Conservation (phyloP, 371 early-diverging fungal genomes). For the Coemansia sp. region DNA sequence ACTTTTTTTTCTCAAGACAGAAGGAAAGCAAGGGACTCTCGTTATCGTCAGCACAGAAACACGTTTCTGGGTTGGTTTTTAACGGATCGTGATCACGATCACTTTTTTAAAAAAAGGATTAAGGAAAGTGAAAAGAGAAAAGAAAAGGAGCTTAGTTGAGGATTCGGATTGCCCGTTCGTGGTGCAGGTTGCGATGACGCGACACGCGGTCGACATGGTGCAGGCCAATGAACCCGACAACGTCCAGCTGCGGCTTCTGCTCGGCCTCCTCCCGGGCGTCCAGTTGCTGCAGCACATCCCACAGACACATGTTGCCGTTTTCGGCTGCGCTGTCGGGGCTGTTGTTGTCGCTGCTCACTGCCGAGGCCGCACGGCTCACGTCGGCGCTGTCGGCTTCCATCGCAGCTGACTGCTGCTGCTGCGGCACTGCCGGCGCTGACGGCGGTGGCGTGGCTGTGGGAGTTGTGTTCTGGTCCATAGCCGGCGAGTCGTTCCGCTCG, state of each 20-base stretch:
- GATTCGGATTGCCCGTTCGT: conserved; percentile 36
- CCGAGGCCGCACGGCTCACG: not conserved
- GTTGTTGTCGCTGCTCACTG: conserved; percentile 1
- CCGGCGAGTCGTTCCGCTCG: conserved; percentile 4
- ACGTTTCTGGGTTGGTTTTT: no score
- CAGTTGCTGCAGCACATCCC: conserved; percentile 22
- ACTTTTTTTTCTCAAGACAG: no score
- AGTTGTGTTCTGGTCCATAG: conserved; percentile 2
- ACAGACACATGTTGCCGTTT: conserved; percentile 19
- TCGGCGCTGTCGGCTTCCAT: not conserved
- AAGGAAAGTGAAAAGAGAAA: not conserved
- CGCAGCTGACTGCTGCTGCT: no score
- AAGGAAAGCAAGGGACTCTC: not conserved
- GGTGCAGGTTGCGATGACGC: conserved; percentile 31
- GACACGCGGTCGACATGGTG: conserved; percentile 39
- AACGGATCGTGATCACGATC: no score
- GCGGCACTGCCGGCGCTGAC: conserved; percentile 1
- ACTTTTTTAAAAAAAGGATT: no score
- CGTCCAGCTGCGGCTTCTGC: not conserved
- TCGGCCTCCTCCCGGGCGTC: not conserved
- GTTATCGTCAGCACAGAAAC: not conserved
- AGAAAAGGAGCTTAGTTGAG: conserved; percentile 14
- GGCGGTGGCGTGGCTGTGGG: conserved; percentile 14
- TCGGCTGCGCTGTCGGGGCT: not conserved
- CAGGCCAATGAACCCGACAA: conserved; percentile 27